phyloP scores from a whole-genome alignment of 176 grass and related monocot genomes.

The Phyllostachys edulis region DNA sequence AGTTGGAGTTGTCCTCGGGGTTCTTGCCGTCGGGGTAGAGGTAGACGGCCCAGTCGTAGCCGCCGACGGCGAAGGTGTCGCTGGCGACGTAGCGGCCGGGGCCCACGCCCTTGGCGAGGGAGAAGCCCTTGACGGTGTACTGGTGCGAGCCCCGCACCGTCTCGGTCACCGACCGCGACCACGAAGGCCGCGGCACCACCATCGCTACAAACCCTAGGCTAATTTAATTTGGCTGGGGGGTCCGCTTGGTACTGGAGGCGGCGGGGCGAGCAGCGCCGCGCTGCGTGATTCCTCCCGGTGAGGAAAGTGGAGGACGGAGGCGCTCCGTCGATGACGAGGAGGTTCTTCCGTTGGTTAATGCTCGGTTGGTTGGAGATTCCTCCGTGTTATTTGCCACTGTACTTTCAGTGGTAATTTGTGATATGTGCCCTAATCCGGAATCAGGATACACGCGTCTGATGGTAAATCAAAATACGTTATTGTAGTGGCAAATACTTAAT shows the following conservation, averaged over 20 bases:
- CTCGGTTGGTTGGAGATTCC: too few species aligned
- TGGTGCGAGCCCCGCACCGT: conserved; percentile 74
- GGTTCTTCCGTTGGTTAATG: too few species aligned
- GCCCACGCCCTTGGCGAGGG: conserved; percentile 83
- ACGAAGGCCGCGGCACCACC: conserved; percentile 46
- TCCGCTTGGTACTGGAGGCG: neutral
- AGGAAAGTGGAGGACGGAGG: too few species aligned
- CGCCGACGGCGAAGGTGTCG: conserved; percentile 75
- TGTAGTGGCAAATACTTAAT: too few species aligned
- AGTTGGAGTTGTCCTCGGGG: conserved; percentile 69
- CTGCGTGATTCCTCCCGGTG: too few species aligned
- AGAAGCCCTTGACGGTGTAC: conserved; percentile 79
- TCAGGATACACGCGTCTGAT: too few species aligned
- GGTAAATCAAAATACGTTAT: too few species aligned
- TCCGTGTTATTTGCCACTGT: too few species aligned
- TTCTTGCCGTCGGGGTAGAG: conserved; percentile 88
- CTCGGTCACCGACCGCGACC: conserved; percentile 68
- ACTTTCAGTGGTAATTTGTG: too few species aligned
- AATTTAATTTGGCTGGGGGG: too few species aligned
- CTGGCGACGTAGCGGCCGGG: conserved; percentile 65
- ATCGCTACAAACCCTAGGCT: conserved; percentile 52
- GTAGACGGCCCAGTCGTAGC: conserved; percentile 83
- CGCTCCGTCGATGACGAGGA: too few species aligned
- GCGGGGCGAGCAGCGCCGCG: neutral
- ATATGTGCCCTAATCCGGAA: too few species aligned